Evolutionary conservation across 1,139 yeast genomes (phyloP).

Genomic region (Pneumocystis carinii): DNA sequence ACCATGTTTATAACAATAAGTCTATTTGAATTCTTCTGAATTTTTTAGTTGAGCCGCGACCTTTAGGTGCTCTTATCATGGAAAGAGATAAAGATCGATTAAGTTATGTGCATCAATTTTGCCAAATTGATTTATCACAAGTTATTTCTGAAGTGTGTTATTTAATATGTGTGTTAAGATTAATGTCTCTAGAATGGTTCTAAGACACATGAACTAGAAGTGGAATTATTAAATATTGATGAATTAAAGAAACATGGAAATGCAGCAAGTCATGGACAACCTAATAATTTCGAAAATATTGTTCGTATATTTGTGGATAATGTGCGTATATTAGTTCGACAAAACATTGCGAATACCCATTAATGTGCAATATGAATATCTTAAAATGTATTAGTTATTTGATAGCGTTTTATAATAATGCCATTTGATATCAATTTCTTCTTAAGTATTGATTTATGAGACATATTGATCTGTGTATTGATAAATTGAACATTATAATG

Average conservation of each 20-base stretch:
- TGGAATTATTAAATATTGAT: conserved; percentile 8
- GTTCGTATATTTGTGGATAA: conserved; percentile 6
- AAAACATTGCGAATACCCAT: background rate
- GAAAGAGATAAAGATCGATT: conserved; percentile 11
- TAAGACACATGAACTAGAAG: conserved; percentile 7
- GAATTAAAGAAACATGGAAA: conserved; percentile 5
- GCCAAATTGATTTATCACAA: conserved; percentile 12
- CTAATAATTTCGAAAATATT: conserved; percentile 5
- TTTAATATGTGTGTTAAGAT: background rate
- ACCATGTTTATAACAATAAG: conserved; percentile 4
- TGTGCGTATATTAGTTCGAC: conserved; percentile 3
- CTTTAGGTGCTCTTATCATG: conserved; percentile 2
- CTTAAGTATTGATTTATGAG: background rate
- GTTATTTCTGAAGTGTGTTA: conserved; percentile 3
- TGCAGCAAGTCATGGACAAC: conserved; percentile 5
- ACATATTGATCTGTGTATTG: background rate
- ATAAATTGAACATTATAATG: background rate
- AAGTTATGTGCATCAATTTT: conserved; percentile 7
- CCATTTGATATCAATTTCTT: background rate
- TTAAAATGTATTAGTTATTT: background rate
- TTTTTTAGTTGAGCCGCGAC: background rate
- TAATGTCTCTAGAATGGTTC: background rate
- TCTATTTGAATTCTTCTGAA: background rate
- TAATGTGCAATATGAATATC: background rate
- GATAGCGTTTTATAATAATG: background rate